These are phyloP conservation scores for Kalmusia sp. DNA, from an alignment of 2,329 filamentous ascomycete species.

Conservation along the genomic window DNA sequence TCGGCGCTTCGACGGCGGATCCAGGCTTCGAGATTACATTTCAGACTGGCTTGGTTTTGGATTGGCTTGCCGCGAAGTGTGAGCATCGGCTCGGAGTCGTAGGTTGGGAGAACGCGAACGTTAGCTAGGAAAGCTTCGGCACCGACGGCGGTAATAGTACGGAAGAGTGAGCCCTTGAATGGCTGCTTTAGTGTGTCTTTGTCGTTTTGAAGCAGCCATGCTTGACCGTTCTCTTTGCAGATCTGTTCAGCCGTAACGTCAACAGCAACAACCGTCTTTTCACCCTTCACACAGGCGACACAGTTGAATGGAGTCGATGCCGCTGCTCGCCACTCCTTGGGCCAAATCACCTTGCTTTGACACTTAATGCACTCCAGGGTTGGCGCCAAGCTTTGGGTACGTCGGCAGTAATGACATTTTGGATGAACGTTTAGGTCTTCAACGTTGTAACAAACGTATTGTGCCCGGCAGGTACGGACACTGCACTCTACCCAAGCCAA, in stretches of 20 bases:
- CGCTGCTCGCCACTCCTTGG: slow-evolving; percentile 49
- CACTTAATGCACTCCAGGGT: slow-evolving; percentile 56
- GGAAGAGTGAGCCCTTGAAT: slow-evolving; percentile 52
- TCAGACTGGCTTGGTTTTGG: slow-evolving; percentile 49
- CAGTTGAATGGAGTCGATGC: slow-evolving; percentile 49
- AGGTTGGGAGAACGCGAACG: slow-evolving; percentile 47
- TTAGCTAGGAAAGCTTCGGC: slow-evolving; percentile 44
- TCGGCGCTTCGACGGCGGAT: slow-evolving; percentile 49
- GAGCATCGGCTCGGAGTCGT: slow-evolving; percentile 21
- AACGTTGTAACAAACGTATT: slow-evolving; percentile 59
- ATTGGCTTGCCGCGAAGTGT: slow-evolving; percentile 51
- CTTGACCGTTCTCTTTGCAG: slow-evolving; percentile 49
- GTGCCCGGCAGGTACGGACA: slow-evolving; percentile 52
- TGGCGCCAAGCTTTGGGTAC: slow-evolving; percentile 38
- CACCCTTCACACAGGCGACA: slow-evolving; percentile 48
- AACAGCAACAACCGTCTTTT: slow-evolving; percentile 45
- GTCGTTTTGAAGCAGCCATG: slow-evolving; percentile 56
- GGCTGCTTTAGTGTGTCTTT: slow-evolving; percentile 43
- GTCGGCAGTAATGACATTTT: slow-evolving; percentile 60
- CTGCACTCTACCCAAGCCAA: slow-evolving; percentile 59
- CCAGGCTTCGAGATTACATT: slow-evolving; percentile 46
- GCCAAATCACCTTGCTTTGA: slow-evolving; percentile 57
- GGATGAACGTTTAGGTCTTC: slow-evolving; percentile 51
- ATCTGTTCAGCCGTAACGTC: slow-evolving; percentile 50
- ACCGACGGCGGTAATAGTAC: slow-evolving; percentile 31